phyloP scores from a whole-genome alignment of 2,329 filamentous ascomycete species.

The Exophiala alcalophila region DNA sequence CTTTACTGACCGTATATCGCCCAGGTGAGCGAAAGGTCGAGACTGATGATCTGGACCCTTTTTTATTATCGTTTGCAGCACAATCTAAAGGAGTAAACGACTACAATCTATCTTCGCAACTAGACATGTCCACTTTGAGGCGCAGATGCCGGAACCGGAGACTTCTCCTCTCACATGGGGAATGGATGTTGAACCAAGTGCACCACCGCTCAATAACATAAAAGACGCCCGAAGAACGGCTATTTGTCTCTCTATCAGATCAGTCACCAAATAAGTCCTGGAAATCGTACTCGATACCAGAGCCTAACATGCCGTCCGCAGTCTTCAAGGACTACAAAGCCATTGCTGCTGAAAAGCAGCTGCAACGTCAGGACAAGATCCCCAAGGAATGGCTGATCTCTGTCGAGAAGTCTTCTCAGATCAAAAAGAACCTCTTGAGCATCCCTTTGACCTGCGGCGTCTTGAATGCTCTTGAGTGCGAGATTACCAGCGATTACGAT shows the following conservation, averaged over 20 bases:
- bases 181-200: no score
- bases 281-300: no score
- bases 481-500: conserved; percentile 50
- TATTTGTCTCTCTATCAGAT: no score
- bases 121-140: not conserved
- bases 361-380: conserved; percentile 18
- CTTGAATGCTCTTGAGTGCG: conserved; percentile 42
- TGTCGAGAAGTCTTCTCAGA: conserved; percentile 8
- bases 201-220: no score
- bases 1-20: no score
- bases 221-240: no score
- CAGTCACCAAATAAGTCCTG: no score
- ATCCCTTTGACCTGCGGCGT: conserved; percentile 44
- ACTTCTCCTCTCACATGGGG: no score
- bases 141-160: conserved; percentile 14
- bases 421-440: conserved; percentile 32
- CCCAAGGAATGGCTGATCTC: conserved; percentile 33
- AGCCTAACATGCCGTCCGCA: conserved; percentile 4
- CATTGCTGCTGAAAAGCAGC: conserved; percentile 19
- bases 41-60: no score
- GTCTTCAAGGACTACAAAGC: conserved; percentile 5
- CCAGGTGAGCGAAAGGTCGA: no score
- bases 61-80: no score
- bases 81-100: no score
- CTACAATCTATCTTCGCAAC: not conserved